Evolutionary conservation across 1,284 basidiomycete genomes (phyloP).

Genomic region (Stygiomarasmius scandens): DNA sequence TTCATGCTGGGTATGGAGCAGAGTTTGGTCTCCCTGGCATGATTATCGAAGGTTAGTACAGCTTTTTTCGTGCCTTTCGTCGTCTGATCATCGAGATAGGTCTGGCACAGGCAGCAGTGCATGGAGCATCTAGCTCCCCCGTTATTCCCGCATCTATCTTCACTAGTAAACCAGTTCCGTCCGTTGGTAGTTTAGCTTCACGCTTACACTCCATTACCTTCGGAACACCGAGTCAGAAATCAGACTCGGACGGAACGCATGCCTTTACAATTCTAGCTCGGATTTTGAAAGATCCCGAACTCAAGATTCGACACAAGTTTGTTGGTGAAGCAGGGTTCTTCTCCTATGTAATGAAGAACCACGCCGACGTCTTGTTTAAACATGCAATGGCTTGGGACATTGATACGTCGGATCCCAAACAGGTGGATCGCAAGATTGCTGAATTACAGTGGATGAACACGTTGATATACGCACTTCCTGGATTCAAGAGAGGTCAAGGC

Average conservation of each 20-base stretch:
- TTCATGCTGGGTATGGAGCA: conserved; percentile 64
- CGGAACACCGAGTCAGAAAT: conserved; percentile 10
- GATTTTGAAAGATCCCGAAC: conserved; percentile 44
- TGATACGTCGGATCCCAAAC: conserved; percentile 30
- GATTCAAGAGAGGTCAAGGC: conserved; percentile 33
- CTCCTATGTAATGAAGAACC: conserved; percentile 31
- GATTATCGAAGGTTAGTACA: conserved; percentile 64
- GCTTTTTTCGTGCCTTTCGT: no score
- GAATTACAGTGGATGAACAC: conserved; percentile 48
- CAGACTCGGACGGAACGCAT: conserved; percentile 23
- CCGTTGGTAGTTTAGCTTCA: conserved; percentile 6
- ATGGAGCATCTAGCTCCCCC: conserved; percentile 26
- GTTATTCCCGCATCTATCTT: conserved; percentile 26
- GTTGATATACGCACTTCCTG: conserved; percentile 46
- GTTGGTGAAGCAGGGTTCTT: conserved; percentile 26
- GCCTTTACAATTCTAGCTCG: conserved; percentile 50
- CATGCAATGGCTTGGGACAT: conserved; percentile 55
- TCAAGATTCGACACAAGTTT: conserved; percentile 27
- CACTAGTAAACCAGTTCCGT: conserved; percentile 4
- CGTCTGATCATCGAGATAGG: conserved; percentile 40
- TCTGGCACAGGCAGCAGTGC: conserved; percentile 46
- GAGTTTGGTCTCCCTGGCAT: conserved; percentile 68
- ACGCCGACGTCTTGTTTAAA: conserved; percentile 41
- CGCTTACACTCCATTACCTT: conserved; percentile 21
- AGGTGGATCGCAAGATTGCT: conserved; percentile 46